Evolutionary conservation across 805 yeast genomes (phyloP).

Genomic region (Yarrowia yakushimensis): DNA sequence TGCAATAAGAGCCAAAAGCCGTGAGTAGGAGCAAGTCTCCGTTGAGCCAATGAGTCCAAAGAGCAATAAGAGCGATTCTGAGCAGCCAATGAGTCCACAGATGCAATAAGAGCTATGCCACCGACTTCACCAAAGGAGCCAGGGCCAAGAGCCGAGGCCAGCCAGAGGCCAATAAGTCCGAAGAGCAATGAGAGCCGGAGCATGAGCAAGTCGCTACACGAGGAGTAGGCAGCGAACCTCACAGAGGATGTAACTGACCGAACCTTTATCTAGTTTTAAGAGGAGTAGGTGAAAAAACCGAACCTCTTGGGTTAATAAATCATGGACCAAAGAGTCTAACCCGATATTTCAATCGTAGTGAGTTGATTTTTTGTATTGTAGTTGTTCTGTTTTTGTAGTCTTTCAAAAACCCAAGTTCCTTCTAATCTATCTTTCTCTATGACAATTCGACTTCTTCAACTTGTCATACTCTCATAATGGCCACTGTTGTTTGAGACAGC

Average conservation of each 20-base stretch:
- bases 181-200: background rate
- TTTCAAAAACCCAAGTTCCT: no score
- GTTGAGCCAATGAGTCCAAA: background rate
- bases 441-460: no score
- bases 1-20: background rate
- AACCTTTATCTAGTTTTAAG: conserved; percentile 2
- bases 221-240: conserved; percentile 10
- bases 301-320: conserved; percentile 7
- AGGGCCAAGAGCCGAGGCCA: background rate
- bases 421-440: no score
- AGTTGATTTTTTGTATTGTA: background rate
- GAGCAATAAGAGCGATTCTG: background rate
- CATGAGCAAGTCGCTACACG: background rate
- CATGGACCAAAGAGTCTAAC: background rate
- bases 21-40: no score
- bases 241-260: background rate
- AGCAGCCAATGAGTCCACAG: conserved; percentile 1
- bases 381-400: background rate
- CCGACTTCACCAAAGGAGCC: no score
- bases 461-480: no score
- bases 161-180: background rate
- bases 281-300: conserved; percentile 11
- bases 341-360: background rate
- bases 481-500: no score
- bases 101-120: background rate